Base-by-base conservation (phyloP, 1,284 basidiomycete species). In the Microbotryum violaceum region DNA sequence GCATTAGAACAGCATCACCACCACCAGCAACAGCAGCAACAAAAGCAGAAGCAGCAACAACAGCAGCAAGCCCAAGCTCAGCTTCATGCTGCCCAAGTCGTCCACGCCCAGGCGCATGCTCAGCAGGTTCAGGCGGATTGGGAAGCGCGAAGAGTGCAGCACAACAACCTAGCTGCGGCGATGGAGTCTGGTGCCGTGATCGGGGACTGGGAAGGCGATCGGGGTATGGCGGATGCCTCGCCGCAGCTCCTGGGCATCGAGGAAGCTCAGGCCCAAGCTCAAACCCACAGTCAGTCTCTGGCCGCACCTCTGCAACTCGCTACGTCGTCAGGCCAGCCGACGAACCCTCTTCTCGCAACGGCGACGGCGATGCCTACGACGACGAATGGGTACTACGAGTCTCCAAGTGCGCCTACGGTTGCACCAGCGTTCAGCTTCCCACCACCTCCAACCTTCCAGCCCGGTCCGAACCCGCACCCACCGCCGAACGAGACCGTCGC, bases 251-350 rank as follows among this genome's bases (percentile, higher is more conserved):
- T 42, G 37, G 37, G 37, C 37, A 16, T 42, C 2, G 37, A 42
- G 16, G 37, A 42, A 42, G 37, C 37, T 2, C 56, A 64, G 42
- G 44, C 50, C 1, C 63, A 56, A 27, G 65, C 60, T 7, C 56
- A 65, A 16, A 61, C 57, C 20, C 61, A 67, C 4, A 48, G 21
- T 2, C 56, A 57, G 10, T 59, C 57, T 1, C 54, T 42, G 16
- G 37, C 37, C 37, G 12, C 37, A 42, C 37, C 37, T 42, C 37
- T 42, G 37, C 37, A 42, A 42, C 37, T 42, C 14, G 51, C 25
- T 53, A 12, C 51, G 25, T 33, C 51, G 51, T n/a, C n/a, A 53
- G 25, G 12, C 20, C 51, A 29, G 48, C 20, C 48, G 20, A 25
- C 29, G 29, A 53, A n/a, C 16, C 27, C 23, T 33, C 25, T 16